Evolutionary conservation across 257 asterid species (phyloP).

Genomic region (Solanum gracilifrons): DNA sequence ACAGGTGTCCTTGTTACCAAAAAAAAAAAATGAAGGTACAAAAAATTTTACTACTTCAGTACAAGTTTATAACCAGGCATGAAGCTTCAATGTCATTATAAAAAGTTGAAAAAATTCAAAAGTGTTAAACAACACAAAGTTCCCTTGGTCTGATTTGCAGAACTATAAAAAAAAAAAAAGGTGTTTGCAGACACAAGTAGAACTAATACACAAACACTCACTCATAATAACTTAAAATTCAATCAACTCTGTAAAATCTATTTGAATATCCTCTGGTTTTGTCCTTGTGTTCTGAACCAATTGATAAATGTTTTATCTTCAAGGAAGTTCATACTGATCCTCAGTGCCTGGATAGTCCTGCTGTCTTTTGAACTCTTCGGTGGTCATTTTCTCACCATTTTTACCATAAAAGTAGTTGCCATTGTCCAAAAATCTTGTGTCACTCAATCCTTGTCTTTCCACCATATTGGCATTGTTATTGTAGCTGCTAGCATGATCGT

Average conservation of each 20-base stretch:
- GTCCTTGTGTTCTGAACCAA: not conserved
- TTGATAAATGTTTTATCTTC: not conserved
- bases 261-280: not conserved
- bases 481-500: not conserved
- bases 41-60: not conserved
- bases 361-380: conserved; percentile 49
- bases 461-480: not conserved
- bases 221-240: not conserved
- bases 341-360: conserved; percentile 29
- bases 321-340: conserved; percentile 31
- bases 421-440: not conserved
- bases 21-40: not conserved
- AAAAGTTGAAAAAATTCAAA: not conserved
- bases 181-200: not conserved
- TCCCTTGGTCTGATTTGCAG: not conserved
- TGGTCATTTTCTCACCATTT: conserved; percentile 23
- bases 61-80: not conserved
- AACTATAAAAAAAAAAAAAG: not conserved
- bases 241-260: not conserved
- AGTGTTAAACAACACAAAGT: not conserved
- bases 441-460: not conserved
- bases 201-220: conserved; percentile 9
- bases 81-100: not conserved
- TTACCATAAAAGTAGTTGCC: not conserved
- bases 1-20: not conserved